phyloP scores from a whole-genome alignment of 352 stramenopile species.

The Phytophthora agathidicida region DNA sequence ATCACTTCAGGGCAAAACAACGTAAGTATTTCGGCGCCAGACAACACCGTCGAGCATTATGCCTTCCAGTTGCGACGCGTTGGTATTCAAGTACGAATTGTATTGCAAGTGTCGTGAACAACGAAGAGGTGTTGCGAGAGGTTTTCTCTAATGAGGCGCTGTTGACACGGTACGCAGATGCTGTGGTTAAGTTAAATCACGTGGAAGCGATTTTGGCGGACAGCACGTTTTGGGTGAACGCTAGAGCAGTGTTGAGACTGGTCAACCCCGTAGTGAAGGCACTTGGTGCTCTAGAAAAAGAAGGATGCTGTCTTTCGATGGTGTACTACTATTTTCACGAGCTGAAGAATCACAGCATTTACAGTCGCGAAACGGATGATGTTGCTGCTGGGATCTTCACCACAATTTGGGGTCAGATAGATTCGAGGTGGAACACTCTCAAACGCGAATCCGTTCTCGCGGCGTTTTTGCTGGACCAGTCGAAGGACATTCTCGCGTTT shows the following conservation, averaged over 20 bases:
- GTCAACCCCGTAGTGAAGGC: conserved; percentile 6
- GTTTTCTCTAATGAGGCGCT: conserved; percentile 5
- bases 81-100: conserved; percentile 17
- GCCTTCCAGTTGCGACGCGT: neutral
- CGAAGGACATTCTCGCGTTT: neutral
- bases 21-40: neutral
- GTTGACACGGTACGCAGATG: neutral
- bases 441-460: neutral
- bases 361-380: neutral
- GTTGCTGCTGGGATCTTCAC: neutral
- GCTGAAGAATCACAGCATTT: neutral
- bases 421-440: neutral
- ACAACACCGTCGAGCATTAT: neutral
- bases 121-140: neutral
- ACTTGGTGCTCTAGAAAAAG: conserved; percentile 17
- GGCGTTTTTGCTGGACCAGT: neutral
- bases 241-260: neutral
- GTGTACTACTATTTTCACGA: conserved; percentile 11
- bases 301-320: conserved; percentile 20
- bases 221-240: conserved; percentile 8
- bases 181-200: neutral
- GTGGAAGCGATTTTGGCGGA: neutral
- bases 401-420: neutral
- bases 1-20: conserved; percentile 8
- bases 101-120: conserved; percentile 11